These are phyloP conservation scores for Aspergillus haitiensis DNA, from an alignment of 495 filamentous ascomycete genomes.

Conservation along the genomic window DNA sequence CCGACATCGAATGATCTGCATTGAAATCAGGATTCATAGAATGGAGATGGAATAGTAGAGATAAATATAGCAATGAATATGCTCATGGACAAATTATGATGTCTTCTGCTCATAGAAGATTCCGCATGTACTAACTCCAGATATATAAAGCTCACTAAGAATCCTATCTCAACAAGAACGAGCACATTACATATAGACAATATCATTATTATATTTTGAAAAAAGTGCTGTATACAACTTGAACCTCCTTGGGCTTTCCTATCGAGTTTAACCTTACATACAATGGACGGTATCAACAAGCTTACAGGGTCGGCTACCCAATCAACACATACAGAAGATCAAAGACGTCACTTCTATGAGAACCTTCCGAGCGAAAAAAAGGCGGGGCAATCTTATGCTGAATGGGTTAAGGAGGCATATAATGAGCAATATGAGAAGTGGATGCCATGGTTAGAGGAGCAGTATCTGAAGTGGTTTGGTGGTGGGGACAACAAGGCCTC, in stretches of 20 bases:
- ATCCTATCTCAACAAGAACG: no score
- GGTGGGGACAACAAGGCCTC: conserved; percentile 68
- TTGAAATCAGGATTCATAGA: neutral
- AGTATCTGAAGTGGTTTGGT: conserved; percentile 67
- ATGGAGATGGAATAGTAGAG: neutral
- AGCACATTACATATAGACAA: no score
- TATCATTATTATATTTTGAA: no score
- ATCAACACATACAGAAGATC: conserved; percentile 22
- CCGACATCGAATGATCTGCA: conserved; percentile 6
- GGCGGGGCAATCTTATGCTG: conserved; percentile 39
- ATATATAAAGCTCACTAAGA: no score
- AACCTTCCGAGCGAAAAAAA: conserved; percentile 18
- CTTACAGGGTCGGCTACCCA: conserved; percentile 5
- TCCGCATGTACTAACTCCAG: no score
- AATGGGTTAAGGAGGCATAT: conserved; percentile 60
- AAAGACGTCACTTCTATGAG: conserved; percentile 23
- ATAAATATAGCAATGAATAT: neutral
- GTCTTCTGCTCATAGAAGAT: neutral
- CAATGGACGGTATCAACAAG: conserved; percentile 13
- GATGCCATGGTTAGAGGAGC: conserved; percentile 75
- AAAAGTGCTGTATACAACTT: no score
- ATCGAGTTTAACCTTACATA: neutral
- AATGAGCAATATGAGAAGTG: conserved; percentile 67
- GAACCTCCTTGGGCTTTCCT: no score
- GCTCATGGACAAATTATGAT: neutral